Evolutionary conservation across 1,284 basidiomycete species (phyloP).

Genomic region (Termitomyces sp.): DNA sequence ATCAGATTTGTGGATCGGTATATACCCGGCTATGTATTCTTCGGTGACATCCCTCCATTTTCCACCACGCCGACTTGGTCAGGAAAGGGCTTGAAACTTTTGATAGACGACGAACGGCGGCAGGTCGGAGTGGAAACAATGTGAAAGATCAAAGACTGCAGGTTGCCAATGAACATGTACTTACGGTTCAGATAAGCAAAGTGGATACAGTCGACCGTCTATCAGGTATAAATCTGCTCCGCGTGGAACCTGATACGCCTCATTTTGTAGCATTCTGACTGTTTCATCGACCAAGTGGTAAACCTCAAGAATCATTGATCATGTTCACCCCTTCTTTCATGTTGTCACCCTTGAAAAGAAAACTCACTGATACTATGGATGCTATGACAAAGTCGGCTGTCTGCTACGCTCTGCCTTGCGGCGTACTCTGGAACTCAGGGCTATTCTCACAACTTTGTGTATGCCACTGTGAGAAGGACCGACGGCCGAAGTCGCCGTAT

Average conservation of each 20-base stretch:
- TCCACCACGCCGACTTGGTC: conserved; percentile 31
- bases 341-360: too few relatives aligned
- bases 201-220: background rate
- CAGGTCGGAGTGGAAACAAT: conserved; percentile 28
- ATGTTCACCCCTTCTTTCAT: background rate
- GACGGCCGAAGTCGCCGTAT: conserved; percentile 5
- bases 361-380: background rate
- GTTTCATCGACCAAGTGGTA: background rate
- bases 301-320: background rate
- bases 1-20: conserved; percentile 73
- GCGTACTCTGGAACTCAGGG: conserved; percentile 20
- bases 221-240: background rate
- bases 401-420: conserved; percentile 9
- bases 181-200: too few relatives aligned
- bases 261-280: background rate
- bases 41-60: conserved; percentile 43
- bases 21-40: conserved; percentile 83
- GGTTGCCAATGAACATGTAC: background rate
- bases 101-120: conserved; percentile 40
- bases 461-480: background rate
- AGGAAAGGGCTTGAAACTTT: conserved; percentile 37
- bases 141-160: conserved; percentile 10
- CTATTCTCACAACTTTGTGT: background rate
- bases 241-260: background rate
- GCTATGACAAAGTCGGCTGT: background rate